A percentile compares a stretch with the other conserved stretches of the same genome.
phyloP scores from a whole-genome alignment of 306 rosid species.

The Casuarina cunninghamiana region DNA sequence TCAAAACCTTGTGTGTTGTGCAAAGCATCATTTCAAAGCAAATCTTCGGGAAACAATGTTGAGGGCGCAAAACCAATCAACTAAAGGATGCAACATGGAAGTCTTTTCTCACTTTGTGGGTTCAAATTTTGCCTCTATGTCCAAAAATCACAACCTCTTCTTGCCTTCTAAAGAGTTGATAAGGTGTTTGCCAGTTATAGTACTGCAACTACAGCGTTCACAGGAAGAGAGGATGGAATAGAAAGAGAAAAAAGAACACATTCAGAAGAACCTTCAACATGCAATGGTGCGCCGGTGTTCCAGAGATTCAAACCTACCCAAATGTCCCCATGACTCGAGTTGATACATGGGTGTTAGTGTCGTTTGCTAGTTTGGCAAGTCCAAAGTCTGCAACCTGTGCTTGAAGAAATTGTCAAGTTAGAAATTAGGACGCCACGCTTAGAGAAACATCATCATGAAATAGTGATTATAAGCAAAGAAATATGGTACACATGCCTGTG shows the following conservation, averaged over 20 bases:
- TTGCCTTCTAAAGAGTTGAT: slow-evolving; percentile 6
- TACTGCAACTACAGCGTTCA: neutral
- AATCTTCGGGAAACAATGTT: slow-evolving; percentile 9
- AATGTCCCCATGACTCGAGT: slow-evolving; percentile 99
- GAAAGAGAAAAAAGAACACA: neutral
- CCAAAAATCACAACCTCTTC: neutral
- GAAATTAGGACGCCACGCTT: slow-evolving; percentile 16
- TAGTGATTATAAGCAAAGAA: neutral
- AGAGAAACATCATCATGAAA: neutral
- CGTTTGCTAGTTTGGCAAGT: slow-evolving; percentile 81
- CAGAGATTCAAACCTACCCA: slow-evolving; percentile 58
- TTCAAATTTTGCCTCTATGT: neutral
- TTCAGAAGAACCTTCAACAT: neutral
- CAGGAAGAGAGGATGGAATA: neutral
- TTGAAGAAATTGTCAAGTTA: slow-evolving; percentile 26
- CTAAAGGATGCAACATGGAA: neutral
- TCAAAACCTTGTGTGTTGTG: neutral
- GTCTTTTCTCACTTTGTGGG: neutral
- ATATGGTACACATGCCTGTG: slow-evolving; percentile 46
- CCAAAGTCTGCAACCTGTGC: slow-evolving; percentile 95
- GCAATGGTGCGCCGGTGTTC: slow-evolving; percentile 6
- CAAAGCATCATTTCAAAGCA: neutral
- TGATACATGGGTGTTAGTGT: slow-evolving; percentile 76
- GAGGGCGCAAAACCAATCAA: neutral
- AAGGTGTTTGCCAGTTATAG: slow-evolving; percentile 4